phyloP scores from a whole-genome alignment of 768 basidiomycete species.

The Tulasnella calospora region DNA sequence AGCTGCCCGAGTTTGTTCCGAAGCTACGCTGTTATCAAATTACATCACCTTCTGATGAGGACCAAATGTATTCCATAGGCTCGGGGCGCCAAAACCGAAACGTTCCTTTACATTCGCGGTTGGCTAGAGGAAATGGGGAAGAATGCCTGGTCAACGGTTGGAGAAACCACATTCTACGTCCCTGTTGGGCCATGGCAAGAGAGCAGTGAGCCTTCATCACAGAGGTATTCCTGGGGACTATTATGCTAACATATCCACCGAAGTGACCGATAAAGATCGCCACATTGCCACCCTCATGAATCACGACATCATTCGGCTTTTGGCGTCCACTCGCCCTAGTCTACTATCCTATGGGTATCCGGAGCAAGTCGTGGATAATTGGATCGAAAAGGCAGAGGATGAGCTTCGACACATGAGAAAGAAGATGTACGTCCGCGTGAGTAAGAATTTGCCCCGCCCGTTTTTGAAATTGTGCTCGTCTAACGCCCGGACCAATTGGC shows the following conservation, averaged over 20 bases:
- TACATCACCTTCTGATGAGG: not conserved
- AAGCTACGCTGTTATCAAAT: not conserved
- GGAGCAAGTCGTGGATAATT: not conserved
- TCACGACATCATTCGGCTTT: not conserved
- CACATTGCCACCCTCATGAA: not conserved
- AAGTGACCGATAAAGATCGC: slow-evolving; percentile 20
- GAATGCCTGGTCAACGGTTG: not conserved
- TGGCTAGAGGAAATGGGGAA: not conserved
- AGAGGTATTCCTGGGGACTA: not conserved
- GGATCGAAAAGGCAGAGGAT: not conserved
- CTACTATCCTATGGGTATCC: slow-evolving; percentile 17
- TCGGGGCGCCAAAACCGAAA: not conserved
- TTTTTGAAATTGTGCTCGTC: too few species aligned
- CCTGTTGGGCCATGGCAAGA: slow-evolving; percentile 24
- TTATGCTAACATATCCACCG: not conserved
- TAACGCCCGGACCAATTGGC: not conserved
- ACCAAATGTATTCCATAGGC: not conserved
- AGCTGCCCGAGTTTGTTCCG: not conserved
- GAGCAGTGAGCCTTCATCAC: not conserved
- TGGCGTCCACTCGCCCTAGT: not conserved
- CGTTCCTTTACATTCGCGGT: not conserved
- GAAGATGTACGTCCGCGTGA: not conserved
- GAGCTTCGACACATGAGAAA: not conserved
- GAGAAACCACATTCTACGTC: not conserved
- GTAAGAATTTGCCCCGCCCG: not conserved